phyloP scores from a whole-genome alignment of 495 filamentous ascomycete species.

The Terfezia boudieri region DNA sequence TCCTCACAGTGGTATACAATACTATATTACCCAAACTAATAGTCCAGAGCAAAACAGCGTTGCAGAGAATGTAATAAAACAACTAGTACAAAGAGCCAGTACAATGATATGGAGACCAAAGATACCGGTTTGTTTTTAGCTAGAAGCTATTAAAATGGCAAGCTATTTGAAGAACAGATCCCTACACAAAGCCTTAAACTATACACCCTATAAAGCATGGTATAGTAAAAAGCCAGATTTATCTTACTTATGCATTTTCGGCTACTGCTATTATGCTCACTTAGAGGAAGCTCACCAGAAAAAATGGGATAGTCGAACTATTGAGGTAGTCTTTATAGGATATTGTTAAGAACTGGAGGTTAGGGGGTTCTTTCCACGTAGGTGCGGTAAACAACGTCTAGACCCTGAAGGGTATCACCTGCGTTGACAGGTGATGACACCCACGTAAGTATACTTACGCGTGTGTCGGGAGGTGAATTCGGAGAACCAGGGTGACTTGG shows the following conservation, averaged over 20 bases:
- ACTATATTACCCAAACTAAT: neutral
- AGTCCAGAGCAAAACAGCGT: neutral
- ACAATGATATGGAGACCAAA: neutral
- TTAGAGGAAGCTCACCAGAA: neutral
- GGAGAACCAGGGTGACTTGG: no score
- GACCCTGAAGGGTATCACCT: no score
- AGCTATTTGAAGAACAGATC: conserved; percentile 1
- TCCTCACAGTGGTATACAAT: neutral
- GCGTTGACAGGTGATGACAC: no score
- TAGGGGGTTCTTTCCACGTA: no score
- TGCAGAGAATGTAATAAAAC: neutral
- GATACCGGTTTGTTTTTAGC: neutral
- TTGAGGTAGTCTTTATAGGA: neutral
- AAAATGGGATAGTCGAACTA: neutral
- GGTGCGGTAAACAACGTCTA: no score
- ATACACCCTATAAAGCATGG: conserved; percentile 3
- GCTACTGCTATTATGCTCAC: neutral
- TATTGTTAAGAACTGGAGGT: no score
- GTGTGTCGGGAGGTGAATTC: no score
- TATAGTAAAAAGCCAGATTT: conserved; percentile 5
- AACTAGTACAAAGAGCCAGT: neutral
- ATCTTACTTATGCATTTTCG: conserved; percentile 2
- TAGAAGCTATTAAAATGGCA: neutral
- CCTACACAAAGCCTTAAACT: neutral
- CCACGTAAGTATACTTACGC: no score